These are phyloP conservation scores for Apiospora saccharicola DNA, from an alignment of 2,329 filamentous ascomycete species.

Conservation along the genomic window DNA sequence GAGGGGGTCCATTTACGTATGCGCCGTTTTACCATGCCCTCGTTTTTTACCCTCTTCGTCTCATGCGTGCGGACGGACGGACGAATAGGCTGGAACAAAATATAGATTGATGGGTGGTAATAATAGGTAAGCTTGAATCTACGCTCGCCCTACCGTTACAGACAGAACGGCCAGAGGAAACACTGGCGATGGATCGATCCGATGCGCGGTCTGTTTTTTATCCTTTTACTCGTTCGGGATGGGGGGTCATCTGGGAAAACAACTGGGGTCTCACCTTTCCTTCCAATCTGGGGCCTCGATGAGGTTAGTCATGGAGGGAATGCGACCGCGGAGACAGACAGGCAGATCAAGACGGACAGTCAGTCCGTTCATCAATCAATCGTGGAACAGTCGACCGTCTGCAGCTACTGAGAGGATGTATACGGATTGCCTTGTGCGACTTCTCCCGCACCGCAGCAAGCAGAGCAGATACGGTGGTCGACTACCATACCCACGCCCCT, in stretches of 20 bases:
- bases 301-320: neutral
- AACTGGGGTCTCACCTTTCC: constrained; percentile 18
- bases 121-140: constrained; percentile 8
- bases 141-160: constrained; percentile 7
- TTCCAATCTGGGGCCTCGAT: constrained; percentile 16
- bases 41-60: neutral
- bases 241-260: constrained; percentile 18
- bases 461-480: constrained; percentile 21
- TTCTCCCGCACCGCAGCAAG: neutral
- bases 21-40: neutral
- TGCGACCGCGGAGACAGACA: constrained; percentile 2
- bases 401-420: neutral
- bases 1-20: neutral
- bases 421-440: constrained; percentile 5
- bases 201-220: neutral
- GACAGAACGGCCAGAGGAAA: constrained; percentile 6
- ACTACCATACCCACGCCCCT: constrained; percentile 21
- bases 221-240: neutral
- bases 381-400: neutral
- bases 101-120: neutral
- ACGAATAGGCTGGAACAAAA: neutral
- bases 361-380: neutral
- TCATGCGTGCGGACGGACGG: constrained; percentile 7
- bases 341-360: neutral
- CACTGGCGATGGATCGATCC: constrained; percentile 17